These are phyloP conservation scores for Geosmithia flava DNA, from an alignment of 2,329 filamentous ascomycete species.

Conservation along the genomic window DNA sequence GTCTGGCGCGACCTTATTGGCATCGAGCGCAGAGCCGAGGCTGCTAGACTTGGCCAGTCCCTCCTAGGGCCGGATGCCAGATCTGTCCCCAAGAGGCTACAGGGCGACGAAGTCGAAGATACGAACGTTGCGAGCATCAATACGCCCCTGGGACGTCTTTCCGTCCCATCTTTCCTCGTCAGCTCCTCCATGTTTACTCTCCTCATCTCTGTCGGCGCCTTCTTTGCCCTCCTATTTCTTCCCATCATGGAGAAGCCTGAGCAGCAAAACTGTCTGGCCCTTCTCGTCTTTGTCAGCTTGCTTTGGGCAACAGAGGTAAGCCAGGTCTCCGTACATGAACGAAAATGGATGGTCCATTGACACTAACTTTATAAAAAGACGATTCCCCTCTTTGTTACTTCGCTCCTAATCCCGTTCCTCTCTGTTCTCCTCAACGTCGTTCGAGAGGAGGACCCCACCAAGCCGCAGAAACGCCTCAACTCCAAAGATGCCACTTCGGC, in stretches of 20 bases:
- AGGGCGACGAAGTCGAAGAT: slow-evolving; percentile 68
- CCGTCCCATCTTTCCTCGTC: slow-evolving; percentile 70
- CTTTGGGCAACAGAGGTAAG: slow-evolving; percentile 90
- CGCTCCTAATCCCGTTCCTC: slow-evolving; percentile 84
- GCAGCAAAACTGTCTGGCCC: slow-evolving; percentile 90
- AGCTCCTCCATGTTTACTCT: slow-evolving; percentile 72
- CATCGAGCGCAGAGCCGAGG: slow-evolving; percentile 89
- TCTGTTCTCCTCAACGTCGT: slow-evolving; percentile 80
- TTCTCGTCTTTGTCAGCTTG: slow-evolving; percentile 86
- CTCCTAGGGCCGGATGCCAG: slow-evolving; percentile 66
- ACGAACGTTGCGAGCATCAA: slow-evolving; percentile 53
- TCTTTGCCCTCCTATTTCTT: slow-evolving; percentile 59
- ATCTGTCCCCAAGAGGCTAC: slow-evolving; percentile 55
- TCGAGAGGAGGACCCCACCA: slow-evolving; percentile 48
- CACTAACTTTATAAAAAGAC: slow-evolving; percentile 36
- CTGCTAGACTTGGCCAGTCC: slow-evolving; percentile 78
- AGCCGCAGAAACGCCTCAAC: slow-evolving; percentile 56
- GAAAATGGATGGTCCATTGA: background rate
- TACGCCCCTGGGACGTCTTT: slow-evolving; percentile 70
- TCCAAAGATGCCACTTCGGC: slow-evolving; percentile 71
- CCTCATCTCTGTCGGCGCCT: slow-evolving; percentile 57
- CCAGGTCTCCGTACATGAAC: slow-evolving; percentile 1
- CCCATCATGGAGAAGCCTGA: slow-evolving; percentile 79
- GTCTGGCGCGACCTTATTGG: slow-evolving; percentile 99
- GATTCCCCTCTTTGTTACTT: slow-evolving; percentile 94